A percentile compares a stretch with the other conserved stretches of the same genome.
Conservation (phyloP, 2,329 filamentous ascomycete species). For the Cytospora piceicola region DNA sequence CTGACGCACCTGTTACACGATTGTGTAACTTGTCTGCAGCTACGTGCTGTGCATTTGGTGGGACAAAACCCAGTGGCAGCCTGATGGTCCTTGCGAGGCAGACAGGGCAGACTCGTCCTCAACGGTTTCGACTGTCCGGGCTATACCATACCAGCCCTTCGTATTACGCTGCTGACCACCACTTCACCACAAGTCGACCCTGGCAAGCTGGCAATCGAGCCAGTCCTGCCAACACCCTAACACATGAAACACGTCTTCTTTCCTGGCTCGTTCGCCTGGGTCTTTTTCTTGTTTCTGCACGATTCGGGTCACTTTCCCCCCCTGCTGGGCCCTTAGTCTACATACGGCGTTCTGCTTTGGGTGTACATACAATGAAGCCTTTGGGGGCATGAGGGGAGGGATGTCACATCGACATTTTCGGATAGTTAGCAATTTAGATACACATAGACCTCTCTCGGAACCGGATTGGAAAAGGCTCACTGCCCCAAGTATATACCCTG, state of each 20-base stretch:
- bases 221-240: not conserved
- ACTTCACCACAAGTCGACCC: not conserved
- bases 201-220: not conserved
- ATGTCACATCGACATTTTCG: not conserved
- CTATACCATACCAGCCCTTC: not conserved
- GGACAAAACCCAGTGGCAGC: not conserved
- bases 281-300: not conserved
- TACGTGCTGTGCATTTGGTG: not conserved
- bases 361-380: not conserved
- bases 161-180: not conserved
- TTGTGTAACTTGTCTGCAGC: not conserved
- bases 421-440: not conserved
- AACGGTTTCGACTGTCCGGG: not conserved
- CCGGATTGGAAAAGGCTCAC: constrained; percentile 1
- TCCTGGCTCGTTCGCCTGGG: not conserved
- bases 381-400: not conserved
- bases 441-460: not conserved
- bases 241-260: not conserved
- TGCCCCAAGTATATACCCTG: constrained; percentile 4
- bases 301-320: not conserved
- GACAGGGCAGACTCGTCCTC: not conserved
- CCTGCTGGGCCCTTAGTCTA: not conserved
- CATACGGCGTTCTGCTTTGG: not conserved
- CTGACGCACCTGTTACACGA: not conserved
- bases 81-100: not conserved